These are phyloP conservation scores for Bryoerythrophyllum caledonicum DNA, from an alignment of 225 moss, liverwort and hornwort species.

Conservation along the genomic window DNA sequence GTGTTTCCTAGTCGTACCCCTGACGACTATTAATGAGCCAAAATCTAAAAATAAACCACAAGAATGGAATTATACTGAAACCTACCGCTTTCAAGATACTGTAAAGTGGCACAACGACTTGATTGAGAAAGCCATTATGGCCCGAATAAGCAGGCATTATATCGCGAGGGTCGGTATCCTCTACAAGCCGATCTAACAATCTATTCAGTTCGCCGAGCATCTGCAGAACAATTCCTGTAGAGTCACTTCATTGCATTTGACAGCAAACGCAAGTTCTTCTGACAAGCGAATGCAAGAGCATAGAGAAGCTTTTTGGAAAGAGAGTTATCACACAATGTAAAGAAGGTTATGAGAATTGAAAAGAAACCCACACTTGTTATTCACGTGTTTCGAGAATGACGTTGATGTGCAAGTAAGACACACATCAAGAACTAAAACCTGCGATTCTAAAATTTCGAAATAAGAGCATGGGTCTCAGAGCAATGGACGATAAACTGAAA, in stretches of 20 bases:
- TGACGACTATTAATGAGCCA: neutral
- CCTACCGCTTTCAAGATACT: constrained; percentile 66
- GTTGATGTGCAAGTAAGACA: constrained; percentile 4
- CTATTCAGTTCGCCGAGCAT: constrained; percentile 85
- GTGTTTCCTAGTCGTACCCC: neutral
- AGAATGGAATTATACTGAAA: constrained; percentile 12
- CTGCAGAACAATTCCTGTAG: constrained; percentile 40
- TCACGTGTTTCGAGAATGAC: constrained; percentile 5
- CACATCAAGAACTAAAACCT: neutral
- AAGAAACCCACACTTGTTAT: neutral
- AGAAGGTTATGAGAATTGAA: too few relatives aligned
- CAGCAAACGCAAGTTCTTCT: neutral
- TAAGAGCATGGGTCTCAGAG: constrained; percentile 9
- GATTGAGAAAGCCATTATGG: constrained; percentile 69
- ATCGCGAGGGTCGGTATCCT: constrained; percentile 48
- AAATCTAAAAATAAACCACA: neutral
- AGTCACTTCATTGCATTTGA: constrained; percentile 11
- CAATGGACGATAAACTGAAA: neutral
- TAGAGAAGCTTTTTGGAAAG: too few relatives aligned
- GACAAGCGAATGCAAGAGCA: neutral
- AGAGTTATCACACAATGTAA: too few relatives aligned
- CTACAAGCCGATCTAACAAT: constrained; percentile 68
- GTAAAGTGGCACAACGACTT: constrained; percentile 77
- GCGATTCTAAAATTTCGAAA: constrained; percentile 10
- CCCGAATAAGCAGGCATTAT: constrained; percentile 75